phyloP scores from a whole-genome alignment of 1,284 basidiomycete genomes.

The Sparassis latifolia region DNA sequence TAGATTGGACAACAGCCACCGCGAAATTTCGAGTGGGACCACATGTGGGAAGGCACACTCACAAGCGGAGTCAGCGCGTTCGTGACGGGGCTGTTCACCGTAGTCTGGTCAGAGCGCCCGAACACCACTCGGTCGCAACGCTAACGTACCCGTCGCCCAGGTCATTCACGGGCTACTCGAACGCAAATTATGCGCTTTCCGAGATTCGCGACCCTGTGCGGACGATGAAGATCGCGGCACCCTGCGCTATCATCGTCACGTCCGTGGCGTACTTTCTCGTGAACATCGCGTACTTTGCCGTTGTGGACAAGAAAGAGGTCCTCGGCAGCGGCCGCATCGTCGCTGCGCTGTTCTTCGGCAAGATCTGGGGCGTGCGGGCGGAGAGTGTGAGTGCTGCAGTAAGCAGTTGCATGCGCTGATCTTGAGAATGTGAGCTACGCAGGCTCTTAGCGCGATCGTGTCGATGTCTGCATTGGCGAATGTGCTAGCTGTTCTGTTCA shows the following conservation, averaged over 20 bases:
- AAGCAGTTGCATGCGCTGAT: background rate
- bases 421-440: background rate
- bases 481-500: conserved; percentile 53
- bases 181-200: conserved; percentile 66
- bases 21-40: conserved; percentile 44
- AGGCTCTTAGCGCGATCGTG: conserved; percentile 56
- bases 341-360: conserved; percentile 64
- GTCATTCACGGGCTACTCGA: conserved; percentile 66
- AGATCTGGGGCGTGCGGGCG: conserved; percentile 52
- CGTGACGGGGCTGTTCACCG: conserved; percentile 56
- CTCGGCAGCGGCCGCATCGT: conserved; percentile 52
- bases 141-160: conserved; percentile 23
- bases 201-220: conserved; percentile 60
- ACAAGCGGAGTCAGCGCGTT: conserved; percentile 45
- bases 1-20: conserved; percentile 23
- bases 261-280: conserved; percentile 52
- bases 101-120: conserved; percentile 45
- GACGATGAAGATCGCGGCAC: conserved; percentile 62
- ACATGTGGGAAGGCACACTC: conserved; percentile 50
- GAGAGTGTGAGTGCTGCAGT: conserved; percentile 37
- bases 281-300: conserved; percentile 65
- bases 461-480: conserved; percentile 60
- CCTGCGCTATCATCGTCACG: conserved; percentile 51
- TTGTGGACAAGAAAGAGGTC: conserved; percentile 60
- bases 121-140: no score